Percentiles rank a stretch among this genome's conserved stretches.
phyloP scores from a whole-genome alignment of 345 rosid species.

The Citrus hindsii region DNA sequence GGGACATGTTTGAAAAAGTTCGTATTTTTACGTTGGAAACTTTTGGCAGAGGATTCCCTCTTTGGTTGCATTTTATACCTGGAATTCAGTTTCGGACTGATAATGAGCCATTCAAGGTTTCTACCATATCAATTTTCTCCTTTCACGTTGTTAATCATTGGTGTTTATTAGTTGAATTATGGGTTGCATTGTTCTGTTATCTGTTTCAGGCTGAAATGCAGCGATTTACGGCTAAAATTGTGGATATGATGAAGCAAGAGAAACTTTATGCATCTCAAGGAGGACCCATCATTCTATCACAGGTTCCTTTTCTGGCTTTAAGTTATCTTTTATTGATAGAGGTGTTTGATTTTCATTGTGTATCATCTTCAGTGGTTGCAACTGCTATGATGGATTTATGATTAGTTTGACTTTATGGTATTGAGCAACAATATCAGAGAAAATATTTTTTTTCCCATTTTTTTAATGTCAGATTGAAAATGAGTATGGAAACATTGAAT shows the following conservation, averaged over 20 bases:
- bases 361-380: neutral
- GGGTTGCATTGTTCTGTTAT: neutral
- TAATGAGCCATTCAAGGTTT: slow-evolving; percentile 86
- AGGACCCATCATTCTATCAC: slow-evolving; percentile 92
- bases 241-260: slow-evolving; percentile 84
- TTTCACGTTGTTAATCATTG: neutral
- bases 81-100: slow-evolving; percentile 86
- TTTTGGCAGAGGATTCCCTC: slow-evolving; percentile 78
- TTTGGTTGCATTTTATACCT: slow-evolving; percentile 87
- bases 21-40: neutral
- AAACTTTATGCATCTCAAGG: slow-evolving; percentile 94
- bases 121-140: neutral
- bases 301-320: slow-evolving; percentile 40
- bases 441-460: neutral
- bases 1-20: neutral
- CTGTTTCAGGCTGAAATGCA: slow-evolving; percentile 74
- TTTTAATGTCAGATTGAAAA: slow-evolving; percentile 73
- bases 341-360: slow-evolving; percentile 3
- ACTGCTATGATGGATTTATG: neutral
- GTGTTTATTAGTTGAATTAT: neutral
- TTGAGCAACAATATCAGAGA: neutral
- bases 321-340: neutral
- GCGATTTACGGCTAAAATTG: slow-evolving; percentile 83
- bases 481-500: slow-evolving; percentile 81
- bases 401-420: slow-evolving; percentile 9